Evolutionary conservation across 768 basidiomycete genomes (phyloP).

Genomic region (Leccinum subgranulosum): DNA sequence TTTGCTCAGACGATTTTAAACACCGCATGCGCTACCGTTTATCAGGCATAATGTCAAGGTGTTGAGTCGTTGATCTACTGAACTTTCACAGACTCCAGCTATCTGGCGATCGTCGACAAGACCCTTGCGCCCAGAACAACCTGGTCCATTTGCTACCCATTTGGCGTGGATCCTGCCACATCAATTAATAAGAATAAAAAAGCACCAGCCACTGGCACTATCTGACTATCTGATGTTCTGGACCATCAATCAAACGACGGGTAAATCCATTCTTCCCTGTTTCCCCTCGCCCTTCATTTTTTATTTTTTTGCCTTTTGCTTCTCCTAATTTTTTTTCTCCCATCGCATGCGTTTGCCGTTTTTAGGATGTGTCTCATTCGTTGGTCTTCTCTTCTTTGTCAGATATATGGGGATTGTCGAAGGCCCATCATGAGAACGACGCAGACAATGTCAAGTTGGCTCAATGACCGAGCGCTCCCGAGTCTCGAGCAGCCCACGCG

Average conservation of each 20-base stretch:
- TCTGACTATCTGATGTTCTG: background rate
- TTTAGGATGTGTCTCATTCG: background rate
- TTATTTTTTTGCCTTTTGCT: background rate
- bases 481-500: background rate
- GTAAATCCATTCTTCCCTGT: background rate
- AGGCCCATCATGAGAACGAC: background rate
- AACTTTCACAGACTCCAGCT: background rate
- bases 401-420: background rate
- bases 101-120: background rate
- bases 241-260: background rate
- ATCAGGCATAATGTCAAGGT: conserved; percentile 14
- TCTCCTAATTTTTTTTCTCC: background rate
- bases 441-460: background rate
- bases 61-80: background rate
- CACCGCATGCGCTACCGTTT: background rate
- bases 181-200: background rate
- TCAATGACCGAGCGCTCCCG: background rate
- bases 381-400: background rate
- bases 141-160: background rate
- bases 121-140: background rate
- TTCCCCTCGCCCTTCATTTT: background rate
- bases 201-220: background rate
- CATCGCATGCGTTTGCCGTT: background rate
- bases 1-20: background rate
- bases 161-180: background rate